phyloP scores from a whole-genome alignment of 306 rosid genomes.

The Gleditsia sinensis region DNA sequence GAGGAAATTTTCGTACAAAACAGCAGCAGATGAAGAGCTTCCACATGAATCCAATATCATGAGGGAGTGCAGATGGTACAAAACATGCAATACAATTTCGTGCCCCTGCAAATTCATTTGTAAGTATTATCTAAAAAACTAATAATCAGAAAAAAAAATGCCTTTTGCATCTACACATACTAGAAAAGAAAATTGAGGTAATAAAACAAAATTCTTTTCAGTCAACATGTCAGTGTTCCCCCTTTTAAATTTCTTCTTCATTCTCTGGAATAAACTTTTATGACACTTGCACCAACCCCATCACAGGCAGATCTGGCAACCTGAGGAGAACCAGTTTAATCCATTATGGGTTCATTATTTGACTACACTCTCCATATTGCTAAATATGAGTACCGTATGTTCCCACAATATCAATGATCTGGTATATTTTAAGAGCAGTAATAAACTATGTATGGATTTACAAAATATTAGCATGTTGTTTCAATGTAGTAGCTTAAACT shows the following conservation, averaged over 20 bases:
- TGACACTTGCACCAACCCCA: background rate
- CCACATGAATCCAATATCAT: slow-evolving; percentile 57
- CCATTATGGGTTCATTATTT: background rate
- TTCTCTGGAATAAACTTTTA: background rate
- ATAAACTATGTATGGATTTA: background rate
- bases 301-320: slow-evolving; percentile 6
- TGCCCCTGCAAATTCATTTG: slow-evolving; percentile 73
- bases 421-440: background rate
- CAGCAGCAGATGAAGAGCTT: slow-evolving; percentile 55
- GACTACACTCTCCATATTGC: background rate
- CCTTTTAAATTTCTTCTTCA: background rate
- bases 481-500: background rate
- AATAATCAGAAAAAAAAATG: slow-evolving; percentile 24
- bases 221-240: background rate
- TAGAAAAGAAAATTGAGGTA: background rate
- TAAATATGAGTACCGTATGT: background rate
- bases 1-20: slow-evolving; percentile 79
- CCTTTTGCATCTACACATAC: too few species aligned
- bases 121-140: slow-evolving; percentile 19
- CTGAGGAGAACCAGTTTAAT: background rate
- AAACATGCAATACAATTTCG: slow-evolving; percentile 81
- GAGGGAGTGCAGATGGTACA: slow-evolving; percentile 82
- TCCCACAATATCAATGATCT: background rate
- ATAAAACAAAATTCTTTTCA: slow-evolving; percentile 6
- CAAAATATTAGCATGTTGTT: background rate